These are phyloP conservation scores for Bimuria novae-zelandiae DNA, from an alignment of 2,329 filamentous ascomycete species.

Conservation along the genomic window DNA sequence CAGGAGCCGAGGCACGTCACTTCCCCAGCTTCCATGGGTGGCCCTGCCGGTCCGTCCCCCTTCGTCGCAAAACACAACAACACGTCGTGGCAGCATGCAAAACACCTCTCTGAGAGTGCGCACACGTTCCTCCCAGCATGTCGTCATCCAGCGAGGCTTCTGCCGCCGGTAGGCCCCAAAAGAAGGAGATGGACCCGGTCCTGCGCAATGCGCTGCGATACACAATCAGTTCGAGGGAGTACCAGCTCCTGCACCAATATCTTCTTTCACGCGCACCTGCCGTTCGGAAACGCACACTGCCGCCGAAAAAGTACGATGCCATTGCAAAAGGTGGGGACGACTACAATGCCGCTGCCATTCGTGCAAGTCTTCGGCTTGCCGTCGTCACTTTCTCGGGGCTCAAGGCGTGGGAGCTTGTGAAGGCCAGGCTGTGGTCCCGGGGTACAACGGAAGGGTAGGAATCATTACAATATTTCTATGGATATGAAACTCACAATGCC, in stretches of 20 bases:
- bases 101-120: not conserved
- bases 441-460: conserved; percentile 32
- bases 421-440: conserved; percentile 42
- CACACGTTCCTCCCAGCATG: conserved; percentile 27
- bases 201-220: conserved; percentile 86
- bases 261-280: conserved; percentile 73
- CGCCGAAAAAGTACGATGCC: conserved; percentile 57
- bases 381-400: conserved; percentile 49
- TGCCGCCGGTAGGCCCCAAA: conserved; percentile 31
- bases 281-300: conserved; percentile 59
- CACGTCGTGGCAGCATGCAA: conserved; percentile 9
- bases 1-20: conserved; percentile 14
- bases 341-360: conserved; percentile 54
- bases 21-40: conserved; percentile 11
- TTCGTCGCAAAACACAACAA: conserved; percentile 10
- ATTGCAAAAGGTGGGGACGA: conserved; percentile 54
- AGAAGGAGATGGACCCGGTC: conserved; percentile 70
- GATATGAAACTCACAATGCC: not conserved
- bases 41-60: conserved; percentile 2
- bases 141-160: conserved; percentile 38
- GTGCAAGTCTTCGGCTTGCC: conserved; percentile 52
- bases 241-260: conserved; percentile 81
- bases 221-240: conserved; percentile 81
- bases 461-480: too few relatives aligned
- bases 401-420: conserved; percentile 54